Base-by-base conservation (phyloP, 2,329 filamentous ascomycete genomes). In the Metarhizium album region DNA sequence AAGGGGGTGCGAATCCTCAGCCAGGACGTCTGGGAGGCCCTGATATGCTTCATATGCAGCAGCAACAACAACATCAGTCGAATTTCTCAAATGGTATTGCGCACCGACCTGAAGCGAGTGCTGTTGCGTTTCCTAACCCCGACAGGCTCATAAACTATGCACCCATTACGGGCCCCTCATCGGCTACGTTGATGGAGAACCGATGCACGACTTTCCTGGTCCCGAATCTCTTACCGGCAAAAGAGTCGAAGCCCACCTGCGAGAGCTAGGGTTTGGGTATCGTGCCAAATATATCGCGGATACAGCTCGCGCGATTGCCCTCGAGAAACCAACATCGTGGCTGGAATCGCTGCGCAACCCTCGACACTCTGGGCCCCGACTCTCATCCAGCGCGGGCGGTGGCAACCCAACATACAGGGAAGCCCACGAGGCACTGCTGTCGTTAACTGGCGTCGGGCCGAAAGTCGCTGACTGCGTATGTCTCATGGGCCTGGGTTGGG, bases 391-490 rank as follows among this genome's bases (percentile, higher is more conserved):
- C 48, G n/a, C 38, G 14, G 59, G 54, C 75, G 33, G 20, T 13
- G 8, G 42, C 31, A 31, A 23, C 27, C 11, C 78, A 57, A 87
- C 82, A 3, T 97, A 94, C 66, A 82, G 82, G 43, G 73, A 78
- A 47, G 91, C 93, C 0, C 93, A 96, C 60, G 83, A 87, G 53
- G 79, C 86, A 57, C 74, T 98, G 2, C 74, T 97, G 1, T 70
- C 77, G 5, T 74, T 98, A 22, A 82, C 90, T 52, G 93, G 93
- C 1, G 94, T 98, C 5, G 93, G 93, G 0, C 93, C 94, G 1
- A 98, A 98, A 66, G 93, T 98, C 1, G 87, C 93, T 5, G 94
- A 98, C 65, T 98, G 94, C 63, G 90, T 97, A 7, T 95, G 87
- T 63, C 72, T 98, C 20, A 96, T 98, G 86, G 94, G 94, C 0